Evolutionary conservation across 2,329 filamentous ascomycete genomes (phyloP).

Genomic region (Verticillium dahliae): DNA sequence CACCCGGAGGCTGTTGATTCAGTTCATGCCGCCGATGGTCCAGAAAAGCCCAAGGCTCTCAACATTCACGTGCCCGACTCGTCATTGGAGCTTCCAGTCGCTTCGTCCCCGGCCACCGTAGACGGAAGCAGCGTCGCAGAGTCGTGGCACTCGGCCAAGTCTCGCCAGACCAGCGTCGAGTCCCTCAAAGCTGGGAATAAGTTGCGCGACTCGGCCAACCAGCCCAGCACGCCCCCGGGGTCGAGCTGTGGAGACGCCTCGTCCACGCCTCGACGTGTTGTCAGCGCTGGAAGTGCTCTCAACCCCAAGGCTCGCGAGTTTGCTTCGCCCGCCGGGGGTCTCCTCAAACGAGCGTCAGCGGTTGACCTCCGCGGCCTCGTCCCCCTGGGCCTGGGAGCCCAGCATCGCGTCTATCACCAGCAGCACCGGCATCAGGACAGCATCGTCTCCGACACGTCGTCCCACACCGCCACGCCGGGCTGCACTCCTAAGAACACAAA

Average conservation of each 20-base stretch:
- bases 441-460: constrained; percentile 3
- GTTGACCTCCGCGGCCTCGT: background rate
- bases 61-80: no score
- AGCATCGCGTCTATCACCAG: background rate
- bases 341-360: background rate
- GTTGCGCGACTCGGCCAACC: no score
- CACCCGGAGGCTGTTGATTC: no score
- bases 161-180: background rate
- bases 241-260: no score
- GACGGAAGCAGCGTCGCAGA: background rate
- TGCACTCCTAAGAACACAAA: background rate
- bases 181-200: background rate
- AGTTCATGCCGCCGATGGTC: no score
- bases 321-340: background rate
- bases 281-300: background rate
- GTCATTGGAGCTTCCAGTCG: no score
- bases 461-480: constrained; percentile 4
- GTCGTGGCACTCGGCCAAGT: background rate
- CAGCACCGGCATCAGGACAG: background rate
- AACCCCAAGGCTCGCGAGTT: background rate
- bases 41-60: no score
- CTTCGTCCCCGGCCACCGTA: no score
- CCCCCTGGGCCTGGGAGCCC: background rate
- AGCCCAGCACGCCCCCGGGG: no score
- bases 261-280: no score